Percentiles rank a stretch among this genome's conserved stretches.
phyloP scores from a whole-genome alignment of 2,329 filamentous ascomycete genomes.

The Fusarium sp. region DNA sequence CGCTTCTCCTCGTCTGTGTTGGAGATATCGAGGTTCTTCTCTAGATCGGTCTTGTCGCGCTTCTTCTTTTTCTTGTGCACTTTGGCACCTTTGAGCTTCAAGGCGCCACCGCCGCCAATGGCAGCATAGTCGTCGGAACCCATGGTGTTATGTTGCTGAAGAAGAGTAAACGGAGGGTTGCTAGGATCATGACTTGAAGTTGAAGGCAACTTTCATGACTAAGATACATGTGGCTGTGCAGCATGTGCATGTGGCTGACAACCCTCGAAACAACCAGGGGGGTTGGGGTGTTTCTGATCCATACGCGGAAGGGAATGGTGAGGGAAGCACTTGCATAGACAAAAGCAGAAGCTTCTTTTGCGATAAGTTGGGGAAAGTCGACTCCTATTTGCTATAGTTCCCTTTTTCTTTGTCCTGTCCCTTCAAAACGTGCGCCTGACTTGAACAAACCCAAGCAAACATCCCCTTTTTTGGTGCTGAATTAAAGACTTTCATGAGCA shows the following conservation, averaged over 20 bases:
- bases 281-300: slow-evolving; percentile 18
- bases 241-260: slow-evolving; percentile 8
- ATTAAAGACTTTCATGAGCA: slow-evolving; percentile 34
- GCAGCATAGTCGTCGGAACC: slow-evolving; percentile 80
- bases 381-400: slow-evolving; percentile 39
- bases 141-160: slow-evolving; percentile 62
- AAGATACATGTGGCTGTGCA: slow-evolving; percentile 25
- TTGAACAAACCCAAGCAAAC: slow-evolving; percentile 22
- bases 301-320: slow-evolving; percentile 30
- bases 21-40: slow-evolving; percentile 60
- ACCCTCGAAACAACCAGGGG: slow-evolving; percentile 13
- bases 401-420: slow-evolving; percentile 35
- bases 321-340: slow-evolving; percentile 31
- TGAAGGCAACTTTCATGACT: slow-evolving; percentile 14
- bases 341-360: slow-evolving; percentile 29
- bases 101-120: slow-evolving; percentile 75
- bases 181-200: slow-evolving; percentile 8
- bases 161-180: slow-evolving; percentile 3
- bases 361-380: slow-evolving; percentile 33
- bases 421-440: slow-evolving; percentile 1
- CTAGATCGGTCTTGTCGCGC: slow-evolving; percentile 61
- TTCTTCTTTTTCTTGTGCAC: slow-evolving; percentile 75
- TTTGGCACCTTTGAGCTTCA: slow-evolving; percentile 86
- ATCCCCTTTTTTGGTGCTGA: slow-evolving; percentile 40
- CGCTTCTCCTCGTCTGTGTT: slow-evolving; percentile 27